Evolutionary conservation across 2,329 filamentous ascomycete species (phyloP).

Genomic region (Exophiala bonariae): DNA sequence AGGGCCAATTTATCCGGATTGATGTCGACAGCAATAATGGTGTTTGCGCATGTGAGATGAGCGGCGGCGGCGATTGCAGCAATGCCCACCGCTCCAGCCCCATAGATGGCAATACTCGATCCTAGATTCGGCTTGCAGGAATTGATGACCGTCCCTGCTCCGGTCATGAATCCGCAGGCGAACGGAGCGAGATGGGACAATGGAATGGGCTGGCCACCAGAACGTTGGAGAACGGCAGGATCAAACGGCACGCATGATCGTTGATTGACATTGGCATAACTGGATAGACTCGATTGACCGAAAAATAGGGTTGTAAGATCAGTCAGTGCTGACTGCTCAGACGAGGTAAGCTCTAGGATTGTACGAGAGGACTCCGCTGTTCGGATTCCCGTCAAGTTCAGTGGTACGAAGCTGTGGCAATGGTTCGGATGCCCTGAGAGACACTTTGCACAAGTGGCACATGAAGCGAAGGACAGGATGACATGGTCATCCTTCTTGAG

Average conservation of each 20-base stretch:
- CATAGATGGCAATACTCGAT: slow-evolving; percentile 30
- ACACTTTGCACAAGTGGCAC: slow-evolving; percentile 11
- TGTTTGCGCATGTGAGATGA: slow-evolving; percentile 7
- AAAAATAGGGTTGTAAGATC: slow-evolving; percentile 20
- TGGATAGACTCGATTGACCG: slow-evolving; percentile 28
- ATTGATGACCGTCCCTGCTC: slow-evolving; percentile 28
- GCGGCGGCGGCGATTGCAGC: slow-evolving; percentile 33
- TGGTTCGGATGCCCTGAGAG: not conserved
- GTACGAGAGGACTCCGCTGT: too few species aligned
- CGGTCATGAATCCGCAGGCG: slow-evolving; percentile 32
- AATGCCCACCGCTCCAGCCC: slow-evolving; percentile 34
- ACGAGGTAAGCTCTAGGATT: too few species aligned
- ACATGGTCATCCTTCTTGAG: slow-evolving; percentile 93
- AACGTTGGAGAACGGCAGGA: slow-evolving; percentile 18
- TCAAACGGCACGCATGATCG: slow-evolving; percentile 12
- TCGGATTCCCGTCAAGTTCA: slow-evolving; percentile 5
- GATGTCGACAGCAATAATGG: slow-evolving; percentile 48
- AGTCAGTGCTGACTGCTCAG: too few species aligned
- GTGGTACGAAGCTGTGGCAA: slow-evolving; percentile 8
- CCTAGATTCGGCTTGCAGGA: slow-evolving; percentile 9
- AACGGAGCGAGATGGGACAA: slow-evolving; percentile 28
- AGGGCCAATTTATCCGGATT: slow-evolving; percentile 41
- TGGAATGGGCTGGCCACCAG: slow-evolving; percentile 15
- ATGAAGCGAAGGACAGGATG: slow-evolving; percentile 47
- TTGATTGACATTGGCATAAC: slow-evolving; percentile 23